Evolutionary conservation across 768 basidiomycete species (phyloP), one percentile per base, ranked within the genome.

Genomic region (Pleurotus citrinopileatus): DNA sequence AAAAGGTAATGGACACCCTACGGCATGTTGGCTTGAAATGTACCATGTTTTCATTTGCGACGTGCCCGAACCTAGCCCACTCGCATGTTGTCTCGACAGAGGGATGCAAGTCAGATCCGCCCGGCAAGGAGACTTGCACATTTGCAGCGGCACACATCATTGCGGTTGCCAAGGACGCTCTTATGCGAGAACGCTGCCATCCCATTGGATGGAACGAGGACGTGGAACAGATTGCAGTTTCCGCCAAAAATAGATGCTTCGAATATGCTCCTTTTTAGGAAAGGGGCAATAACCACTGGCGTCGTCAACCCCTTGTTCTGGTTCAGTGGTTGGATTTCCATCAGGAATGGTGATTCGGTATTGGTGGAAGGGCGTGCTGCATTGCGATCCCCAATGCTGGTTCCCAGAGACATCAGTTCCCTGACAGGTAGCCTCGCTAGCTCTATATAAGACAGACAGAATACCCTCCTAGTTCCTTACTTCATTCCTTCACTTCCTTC

Each of bases 401-500:
- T 36, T 36, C 23, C 48, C 34, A 51, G n/a, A 37, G 22, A 9
- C 34, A 26, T 28, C 28, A 22, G 23, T 51, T 37, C 34, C 13
- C 48, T 17, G 38, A 42, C 29, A 29, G 8, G 29, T 32, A 8
- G 38, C 15, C 12, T n/a, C n/a, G n/a, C 19, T 19, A 36, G 37
- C 10, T 22, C 12, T 62, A 63, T 67, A 67, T 65, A 62, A 60
- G 45, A 29, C 22, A 27, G 43, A 23, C 25, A 3, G 34, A 36
- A 22, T 12, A 44, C n/a, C 28, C 6, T 27, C 38, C 36, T 26
- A 42, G 15, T 52, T 42, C 56, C 52, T 58, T 59, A 58, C 47
- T 57, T 57, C 50, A 7, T 57, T 63, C 58, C 52, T 58, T 62
- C 58, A 55, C 55, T 60, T 45, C 61, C 58, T 55, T 52, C 59